Base-by-base conservation (phyloP, 2,329 filamentous ascomycete genomes). In the Tolypocladium pustulatum region DNA sequence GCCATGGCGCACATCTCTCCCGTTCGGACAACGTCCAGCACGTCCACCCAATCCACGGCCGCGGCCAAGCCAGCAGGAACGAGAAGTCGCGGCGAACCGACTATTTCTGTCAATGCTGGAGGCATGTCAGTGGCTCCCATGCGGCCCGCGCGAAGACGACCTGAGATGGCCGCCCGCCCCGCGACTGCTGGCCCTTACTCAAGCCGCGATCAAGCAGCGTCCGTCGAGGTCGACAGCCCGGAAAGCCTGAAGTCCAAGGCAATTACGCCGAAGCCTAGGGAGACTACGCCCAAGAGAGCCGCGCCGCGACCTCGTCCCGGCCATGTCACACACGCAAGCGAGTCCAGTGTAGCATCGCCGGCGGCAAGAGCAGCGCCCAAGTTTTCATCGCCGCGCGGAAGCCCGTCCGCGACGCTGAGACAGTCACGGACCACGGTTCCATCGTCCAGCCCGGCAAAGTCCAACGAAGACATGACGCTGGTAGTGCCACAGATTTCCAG, bases 181-280 rank as follows among this genome's bases (percentile, higher is more conserved):
- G 84, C 84, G 15, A 87, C 84, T 15, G 84, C 84, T 13, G 84
- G 84, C 0, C 84, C 84, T 0, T 87, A 87, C 67, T 87, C 84
- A 25, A 78, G 85, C 12, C 76, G 84, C 63, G 76, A 76, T n/a
- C 79, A 81, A 17, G 65, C 73, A 3, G 60, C 64, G 3, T 62
- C 61, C 6, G 53, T 71, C 34, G 72, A 73, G 43, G 58, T 64
- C 17, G 68, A 64, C 37, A 83, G 81, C 62, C 81, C 81, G 1
- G 78, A 80, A 52, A 73, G 67, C 46, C 62, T 71, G 30, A 80
- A 73, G 63, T 66, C 75, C 22, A 84, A 79, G 69, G 67, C 72
- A 4, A 71, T 73, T 54, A 80, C 78, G 7, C 76, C 82, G 1
- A 83, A 78, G 66, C 70, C 74, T n/a, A 78, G 70, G 60, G 78